Base-by-base conservation (phyloP, 2,329 filamentous ascomycete genomes). In the Pyrenophora seminiperda region DNA sequence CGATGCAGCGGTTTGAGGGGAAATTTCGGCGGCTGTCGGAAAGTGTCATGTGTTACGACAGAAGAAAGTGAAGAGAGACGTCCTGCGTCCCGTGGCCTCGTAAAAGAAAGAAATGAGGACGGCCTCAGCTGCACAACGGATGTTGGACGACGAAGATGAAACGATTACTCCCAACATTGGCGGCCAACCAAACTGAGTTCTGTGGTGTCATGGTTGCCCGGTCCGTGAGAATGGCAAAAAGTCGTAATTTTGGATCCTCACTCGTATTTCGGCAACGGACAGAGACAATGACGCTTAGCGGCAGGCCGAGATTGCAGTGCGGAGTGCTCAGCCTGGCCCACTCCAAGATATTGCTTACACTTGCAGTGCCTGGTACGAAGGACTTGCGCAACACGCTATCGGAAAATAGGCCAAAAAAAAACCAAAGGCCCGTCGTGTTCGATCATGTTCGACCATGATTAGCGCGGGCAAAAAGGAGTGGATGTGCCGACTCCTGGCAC, bases 231-330 rank as follows among this genome's bases (percentile, higher is more conserved):
- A 38, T 17, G 32, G 27, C 31, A 15, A 30, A 9, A 18, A 13
- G 9, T 38, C 27, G 40, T 32, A 19, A 46, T 17, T 33, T 32
- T 41, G 41, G 44, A 30, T 18, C 37, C 11, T 27, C n/a, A 27
- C 41, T 47, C 33, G 41, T 39, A 20, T 18, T 34, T 36, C 44
- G 36, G 50, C 22, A 51, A 48, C 45, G 51, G 51, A 39, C 48
- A 38, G 36, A 22, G 38, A 38, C 50, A 50, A 45, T 30, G 33
- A 43, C 47, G 45, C 58, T 64, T 63, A 58, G 62, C 58, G 33
- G 53, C 49, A 41, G 37, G 22, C 51, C 45, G 38, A 49, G 31
- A 43, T 41, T 33, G 43, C 41, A 29, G 27, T 38, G 48, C 37
- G 48, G 53, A 50, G 44, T 37, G 45, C 29, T 50, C 30, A 45